phyloP scores from a whole-genome alignment of 2,329 filamentous ascomycete species.

The Talaromyces sp. region DNA sequence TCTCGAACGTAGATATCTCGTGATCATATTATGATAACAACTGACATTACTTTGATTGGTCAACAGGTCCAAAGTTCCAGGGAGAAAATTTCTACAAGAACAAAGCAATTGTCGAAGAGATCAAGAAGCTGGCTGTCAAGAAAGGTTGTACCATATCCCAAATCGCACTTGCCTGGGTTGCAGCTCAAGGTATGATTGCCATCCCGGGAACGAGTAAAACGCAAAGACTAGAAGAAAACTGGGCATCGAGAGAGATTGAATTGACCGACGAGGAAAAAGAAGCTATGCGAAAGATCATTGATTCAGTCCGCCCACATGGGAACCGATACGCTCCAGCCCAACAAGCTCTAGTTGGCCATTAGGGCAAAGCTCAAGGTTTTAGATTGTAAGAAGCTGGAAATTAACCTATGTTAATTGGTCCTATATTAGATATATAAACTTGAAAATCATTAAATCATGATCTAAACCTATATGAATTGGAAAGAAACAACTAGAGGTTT shows the following conservation, averaged over 20 bases:
- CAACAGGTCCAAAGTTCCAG: constrained; percentile 27
- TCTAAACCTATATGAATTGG: too few relatives aligned
- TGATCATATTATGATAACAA: not conserved
- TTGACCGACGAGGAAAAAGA: constrained; percentile 30
- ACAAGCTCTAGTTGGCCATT: constrained; percentile 2
- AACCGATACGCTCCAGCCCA: constrained; percentile 23
- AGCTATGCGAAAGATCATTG: constrained; percentile 36
- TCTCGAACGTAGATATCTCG: not conserved
- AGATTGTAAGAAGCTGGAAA: not conserved
- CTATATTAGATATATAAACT: not conserved
- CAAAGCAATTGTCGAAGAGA: constrained; percentile 35
- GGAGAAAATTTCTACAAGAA: constrained; percentile 45
- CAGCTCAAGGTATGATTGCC: constrained; percentile 38
- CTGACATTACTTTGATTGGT: not conserved
- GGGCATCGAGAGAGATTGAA: constrained; percentile 30
- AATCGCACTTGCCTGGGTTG: constrained; percentile 38
- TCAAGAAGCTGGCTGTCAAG: constrained; percentile 34
- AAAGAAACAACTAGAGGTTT: too few relatives aligned
- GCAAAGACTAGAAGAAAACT: constrained; percentile 36
- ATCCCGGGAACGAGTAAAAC: constrained; percentile 45
- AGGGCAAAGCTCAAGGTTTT: not conserved
- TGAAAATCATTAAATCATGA: not conserved
- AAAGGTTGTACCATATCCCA: constrained; percentile 31
- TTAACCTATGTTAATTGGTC: not conserved
- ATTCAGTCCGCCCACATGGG: constrained; percentile 33